Conservation (phyloP, 768 basidiomycete species). For the Amanita pseudoporphyria region DNA sequence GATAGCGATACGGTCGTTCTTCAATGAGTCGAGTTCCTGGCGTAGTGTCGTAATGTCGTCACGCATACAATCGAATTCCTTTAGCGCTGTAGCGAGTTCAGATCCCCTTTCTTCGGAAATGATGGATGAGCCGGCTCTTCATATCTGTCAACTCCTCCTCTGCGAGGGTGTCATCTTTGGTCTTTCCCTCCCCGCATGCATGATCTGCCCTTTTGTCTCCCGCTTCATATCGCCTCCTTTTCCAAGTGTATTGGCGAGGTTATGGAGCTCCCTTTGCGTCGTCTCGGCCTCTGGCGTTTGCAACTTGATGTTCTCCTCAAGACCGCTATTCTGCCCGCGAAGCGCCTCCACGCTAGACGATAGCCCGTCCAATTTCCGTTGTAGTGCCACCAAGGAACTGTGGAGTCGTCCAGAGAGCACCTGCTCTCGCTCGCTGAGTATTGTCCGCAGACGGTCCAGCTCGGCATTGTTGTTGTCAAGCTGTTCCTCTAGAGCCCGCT, state of each 20-base stretch:
- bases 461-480: background rate
- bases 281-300: constrained; percentile 2
- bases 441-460: background rate
- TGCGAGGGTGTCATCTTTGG: constrained; percentile 12
- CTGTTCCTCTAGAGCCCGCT: background rate
- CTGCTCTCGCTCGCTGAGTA: constrained; percentile 4
- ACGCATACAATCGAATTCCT: constrained; percentile 4
- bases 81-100: background rate
- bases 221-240: constrained; percentile 6
- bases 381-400: background rate
- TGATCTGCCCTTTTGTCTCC: constrained; percentile 6
- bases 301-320: constrained; percentile 3
- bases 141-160: background rate
- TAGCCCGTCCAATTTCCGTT: constrained; percentile 3
- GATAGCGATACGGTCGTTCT: background rate
- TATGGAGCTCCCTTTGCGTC: background rate
- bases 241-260: background rate
- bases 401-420: constrained; percentile 8
- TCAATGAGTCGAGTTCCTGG: background rate
- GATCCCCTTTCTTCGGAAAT: constrained; percentile 1
- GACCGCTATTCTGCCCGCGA: constrained; percentile 3
- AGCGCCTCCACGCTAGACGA: constrained; percentile 1
- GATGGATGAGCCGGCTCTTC: constrained; percentile 1
- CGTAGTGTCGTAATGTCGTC: constrained; percentile 4
- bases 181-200: constrained; percentile 8